Evolutionary conservation across 2,329 filamentous ascomycete species (phyloP), one percentile per base, ranked within the genome.

Genomic region (Lizonia empirigonia): DNA sequence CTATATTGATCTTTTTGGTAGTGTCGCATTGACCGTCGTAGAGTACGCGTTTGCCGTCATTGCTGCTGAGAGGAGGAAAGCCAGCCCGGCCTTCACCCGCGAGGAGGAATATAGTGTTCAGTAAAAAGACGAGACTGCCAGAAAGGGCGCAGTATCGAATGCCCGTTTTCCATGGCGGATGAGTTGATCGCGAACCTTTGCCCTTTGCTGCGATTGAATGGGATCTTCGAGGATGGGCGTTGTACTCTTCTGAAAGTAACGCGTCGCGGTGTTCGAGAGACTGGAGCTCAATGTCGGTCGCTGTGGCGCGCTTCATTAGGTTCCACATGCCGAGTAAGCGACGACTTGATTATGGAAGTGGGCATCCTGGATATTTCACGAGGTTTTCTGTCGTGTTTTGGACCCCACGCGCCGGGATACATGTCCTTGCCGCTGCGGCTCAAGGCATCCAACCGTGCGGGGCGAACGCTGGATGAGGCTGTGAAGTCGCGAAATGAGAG

Each of bases 81-180:
- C 47, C 39, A 24, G 33, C 24, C 10, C 40, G 23, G 6, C 18
- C 33, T 16, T 39, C 47, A 20, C 26, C 38, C 22, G n/a, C n/a
- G 15, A 44, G 16, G 15, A 50, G 32, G 12, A 50, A 42, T 12
- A 33, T 15, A 2, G 34, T 15, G 29, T 50, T 44, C 16, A 50
- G 8, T 4, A 50, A 7, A 20, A 50, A 39, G 19, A 50, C 46
- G 8, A 22, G 2, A 7, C 46, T 35, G 9, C 12, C 46, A 13
- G 39, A 24, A 6, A 40, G 23, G 3, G 39, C 38, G 34, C 47
- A 44, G 27, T 26, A 27, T 12, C 22, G 24, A 2, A 24, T 33
- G n/a, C 39, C 39, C 8, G 19, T 18, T 22, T 44, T 50, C 47
- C 47, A 50, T 46, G 15, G 42, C 8, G 42, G 42, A 22, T 44